Evolutionary conservation across 164 flowering plant genomes (phyloP).

Genomic region (Magnolia sinica): DNA sequence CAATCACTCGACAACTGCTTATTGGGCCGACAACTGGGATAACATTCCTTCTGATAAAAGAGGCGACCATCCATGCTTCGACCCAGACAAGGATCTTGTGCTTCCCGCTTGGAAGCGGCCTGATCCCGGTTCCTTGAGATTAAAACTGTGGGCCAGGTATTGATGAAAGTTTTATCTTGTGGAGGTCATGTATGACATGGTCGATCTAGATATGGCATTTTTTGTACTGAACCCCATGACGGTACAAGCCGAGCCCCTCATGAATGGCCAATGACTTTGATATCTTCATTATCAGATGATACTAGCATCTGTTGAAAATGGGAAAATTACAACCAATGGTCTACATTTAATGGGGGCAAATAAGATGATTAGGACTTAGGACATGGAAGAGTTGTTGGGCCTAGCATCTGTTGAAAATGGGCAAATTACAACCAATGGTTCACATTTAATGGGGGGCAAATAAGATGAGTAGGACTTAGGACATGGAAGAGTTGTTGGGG

Average conservation of each 20-base stretch:
- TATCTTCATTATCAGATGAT: neutral
- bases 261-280: neutral
- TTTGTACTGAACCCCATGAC: neutral
- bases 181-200: neutral
- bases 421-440: neutral
- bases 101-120: constrained; percentile 98
- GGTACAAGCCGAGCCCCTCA: no score
- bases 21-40: constrained; percentile 94
- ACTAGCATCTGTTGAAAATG: neutral
- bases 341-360: neutral
- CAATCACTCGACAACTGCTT: constrained; percentile 93
- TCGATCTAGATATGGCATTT: neutral
- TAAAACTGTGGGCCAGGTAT: constrained; percentile 76
- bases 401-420: neutral
- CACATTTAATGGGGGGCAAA: neutral
- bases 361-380: neutral
- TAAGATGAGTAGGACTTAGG: neutral
- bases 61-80: constrained; percentile 93
- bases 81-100: constrained; percentile 90
- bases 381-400: neutral
- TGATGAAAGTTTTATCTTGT: neutral
- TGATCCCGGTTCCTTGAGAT: constrained; percentile 41
- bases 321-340: neutral
- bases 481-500: neutral
- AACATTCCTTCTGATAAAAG: constrained; percentile 56